Evolutionary conservation across 169 alveolate species (phyloP).

Genomic region (Eimeria falciformis): DNA sequence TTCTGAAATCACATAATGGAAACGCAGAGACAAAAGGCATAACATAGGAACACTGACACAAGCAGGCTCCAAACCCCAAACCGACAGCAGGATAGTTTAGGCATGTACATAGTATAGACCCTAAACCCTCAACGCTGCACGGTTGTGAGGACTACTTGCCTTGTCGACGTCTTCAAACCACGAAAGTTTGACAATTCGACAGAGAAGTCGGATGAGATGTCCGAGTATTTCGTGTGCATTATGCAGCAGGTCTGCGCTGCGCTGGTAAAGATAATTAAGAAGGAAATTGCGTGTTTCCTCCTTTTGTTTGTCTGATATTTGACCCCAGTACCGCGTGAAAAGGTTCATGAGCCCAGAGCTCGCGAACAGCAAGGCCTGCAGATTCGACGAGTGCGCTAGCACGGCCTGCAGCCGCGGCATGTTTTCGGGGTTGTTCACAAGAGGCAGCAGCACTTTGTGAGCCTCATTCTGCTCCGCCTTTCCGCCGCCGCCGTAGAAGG

Average conservation of each 20-base stretch:
- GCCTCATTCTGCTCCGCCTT: constrained; percentile 90
- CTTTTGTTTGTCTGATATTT: constrained; percentile 89
- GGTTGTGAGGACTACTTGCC: too few species aligned
- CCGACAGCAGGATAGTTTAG: too few species aligned
- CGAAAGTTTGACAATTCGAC: constrained; percentile 91
- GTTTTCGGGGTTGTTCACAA: constrained; percentile 84
- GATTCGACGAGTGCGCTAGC: constrained; percentile 83
- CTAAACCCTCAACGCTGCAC: too few species aligned
- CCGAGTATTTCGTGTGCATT: constrained; percentile 92
- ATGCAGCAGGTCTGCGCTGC: constrained; percentile 93
- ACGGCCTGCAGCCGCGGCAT: constrained; percentile 84
- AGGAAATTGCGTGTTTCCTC: constrained; percentile 91
- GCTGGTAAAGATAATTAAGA: constrained; percentile 90
- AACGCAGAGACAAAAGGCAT: background rate
- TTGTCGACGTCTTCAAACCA: constrained; percentile 88
- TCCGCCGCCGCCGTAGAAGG: constrained; percentile 79
- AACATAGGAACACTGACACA: background rate
- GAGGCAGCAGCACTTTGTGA: constrained; percentile 93
- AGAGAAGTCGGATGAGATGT: constrained; percentile 90
- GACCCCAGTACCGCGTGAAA: constrained; percentile 90
- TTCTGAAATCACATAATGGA: constrained; percentile 61
- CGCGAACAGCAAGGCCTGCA: constrained; percentile 85
- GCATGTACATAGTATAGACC: background rate
- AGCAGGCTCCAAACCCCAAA: too few species aligned
- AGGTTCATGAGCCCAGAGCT: constrained; percentile 84